Base-by-base conservation (phyloP, 805 yeast genomes). In the Debaryomyces castellii region DNA sequence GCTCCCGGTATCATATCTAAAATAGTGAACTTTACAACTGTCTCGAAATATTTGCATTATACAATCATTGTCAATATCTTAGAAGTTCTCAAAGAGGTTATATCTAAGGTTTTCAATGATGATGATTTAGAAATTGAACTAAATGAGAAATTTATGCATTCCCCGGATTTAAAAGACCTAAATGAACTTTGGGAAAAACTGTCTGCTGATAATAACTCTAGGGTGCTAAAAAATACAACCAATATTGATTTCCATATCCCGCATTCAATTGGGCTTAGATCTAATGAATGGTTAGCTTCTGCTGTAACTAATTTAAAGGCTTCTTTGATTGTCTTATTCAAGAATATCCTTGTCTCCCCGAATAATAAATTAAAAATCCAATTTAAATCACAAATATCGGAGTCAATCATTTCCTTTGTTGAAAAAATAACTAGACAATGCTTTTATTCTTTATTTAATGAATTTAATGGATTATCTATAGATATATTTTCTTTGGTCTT, bases 1-100 rank as follows among this genome's bases (percentile, higher is more conserved):
- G 54, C 72, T n/a, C 77, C 77, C 1, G 77, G 77, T 1, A 51
- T 66, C 4, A 52, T 63, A 1, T 71, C 76, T 4, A 53, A 62
- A 38, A 45, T 69, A 14, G 58, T 69, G 4, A 60, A 62, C 16
- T 69, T 65, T 47, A 54, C 50, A 17, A 43, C 62, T 0, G 23
- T 39, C 3, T 46, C 63, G 0, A 55, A 52, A 23, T 57, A 48
- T 32, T 33, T 70, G 18, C 63, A 66, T 44, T 60, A 49, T 17
- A 46, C 54, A 2, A 43, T 63, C 1, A 39, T 66, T 5, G 46
- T 60, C 1, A 36, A 48, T 20, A 47, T 63, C 2, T 41, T 69
- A n/a, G 47, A 53, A n/a, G 11, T 63, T 1, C 45, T 71, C 14
- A 36, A 49, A 11, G 41, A 33, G 3, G 21, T 67, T 2, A 56